Evolutionary conservation across 1,284 basidiomycete species (phyloP).

Genomic region (Coniophora puteana): DNA sequence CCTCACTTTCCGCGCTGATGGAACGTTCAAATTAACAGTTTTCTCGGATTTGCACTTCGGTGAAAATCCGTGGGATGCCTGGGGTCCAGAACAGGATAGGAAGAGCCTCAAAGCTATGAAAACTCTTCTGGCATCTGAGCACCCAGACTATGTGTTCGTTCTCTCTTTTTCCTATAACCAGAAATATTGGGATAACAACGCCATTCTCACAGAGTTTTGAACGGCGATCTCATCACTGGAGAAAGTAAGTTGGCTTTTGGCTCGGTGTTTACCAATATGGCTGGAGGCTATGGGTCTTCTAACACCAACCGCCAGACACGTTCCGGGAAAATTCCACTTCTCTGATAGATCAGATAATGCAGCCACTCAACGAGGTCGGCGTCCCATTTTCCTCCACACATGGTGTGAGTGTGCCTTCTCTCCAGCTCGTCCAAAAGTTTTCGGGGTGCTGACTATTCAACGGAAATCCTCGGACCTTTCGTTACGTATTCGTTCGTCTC

Average conservation of each 20-base stretch:
- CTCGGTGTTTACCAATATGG: background rate
- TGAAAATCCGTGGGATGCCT: constrained; percentile 64
- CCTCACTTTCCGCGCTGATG: constrained; percentile 44
- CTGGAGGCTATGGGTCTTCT: background rate
- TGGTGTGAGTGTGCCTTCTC: constrained; percentile 38
- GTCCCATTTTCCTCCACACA: constrained; percentile 56
- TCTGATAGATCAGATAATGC: constrained; percentile 49
- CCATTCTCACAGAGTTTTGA: constrained; percentile 42
- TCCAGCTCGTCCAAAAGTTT: too few relatives aligned
- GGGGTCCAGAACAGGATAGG: constrained; percentile 60
- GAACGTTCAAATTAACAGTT: constrained; percentile 63
- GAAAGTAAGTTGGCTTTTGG: constrained; percentile 43
- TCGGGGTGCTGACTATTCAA: too few relatives aligned
- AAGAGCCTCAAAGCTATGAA: constrained; percentile 56
- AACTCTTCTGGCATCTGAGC: constrained; percentile 45
- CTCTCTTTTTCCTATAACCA: background rate
- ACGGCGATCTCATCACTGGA: constrained; percentile 67
- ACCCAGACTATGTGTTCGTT: constrained; percentile 61
- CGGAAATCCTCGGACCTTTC: too few relatives aligned
- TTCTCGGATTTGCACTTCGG: constrained; percentile 70
- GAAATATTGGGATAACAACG: constrained; percentile 5
- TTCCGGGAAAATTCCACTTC: constrained; percentile 53
- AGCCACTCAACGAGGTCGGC: constrained; percentile 39
- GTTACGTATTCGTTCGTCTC: too few relatives aligned
- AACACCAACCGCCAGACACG: constrained; percentile 39